A percentile compares a stretch with the other conserved stretches of the same genome.
phyloP scores from a whole-genome alignment of 106 monocot species.

The Platanthera guangdongensis region DNA sequence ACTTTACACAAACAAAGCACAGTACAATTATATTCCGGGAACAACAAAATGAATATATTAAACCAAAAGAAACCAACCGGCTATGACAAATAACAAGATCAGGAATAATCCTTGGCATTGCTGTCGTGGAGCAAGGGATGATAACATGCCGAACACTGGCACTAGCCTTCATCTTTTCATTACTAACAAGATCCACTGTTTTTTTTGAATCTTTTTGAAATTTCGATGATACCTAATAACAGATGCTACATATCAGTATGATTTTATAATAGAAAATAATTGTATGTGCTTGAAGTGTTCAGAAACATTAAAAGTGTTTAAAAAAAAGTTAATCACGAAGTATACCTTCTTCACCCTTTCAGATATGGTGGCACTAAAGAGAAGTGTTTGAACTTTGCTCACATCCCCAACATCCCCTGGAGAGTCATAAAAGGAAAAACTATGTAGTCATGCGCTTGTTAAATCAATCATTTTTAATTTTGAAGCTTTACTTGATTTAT shows the following conservation, averaged over 20 bases:
- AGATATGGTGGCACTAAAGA: conserved; percentile 91
- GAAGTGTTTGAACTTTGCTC: conserved; percentile 87
- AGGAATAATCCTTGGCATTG: conserved; percentile 71
- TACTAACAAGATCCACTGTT: conserved; percentile 85
- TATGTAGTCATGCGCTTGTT: no score
- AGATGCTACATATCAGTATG: not conserved
- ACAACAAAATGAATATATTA: not conserved
- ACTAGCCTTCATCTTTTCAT: conserved; percentile 92
- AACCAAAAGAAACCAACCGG: conserved; percentile 32
- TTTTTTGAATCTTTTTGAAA: conserved; percentile 74
- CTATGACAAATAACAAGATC: conserved; percentile 87
- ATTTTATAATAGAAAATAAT: not conserved
- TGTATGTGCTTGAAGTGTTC: no score
- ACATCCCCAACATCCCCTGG: conserved; percentile 79
- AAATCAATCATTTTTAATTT: no score
- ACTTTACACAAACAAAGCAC: conserved; percentile 22
- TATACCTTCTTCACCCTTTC: conserved; percentile 85
- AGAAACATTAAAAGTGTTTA: no score
- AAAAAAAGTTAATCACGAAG: no score
- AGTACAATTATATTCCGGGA: no score
- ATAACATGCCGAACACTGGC: conserved; percentile 78
- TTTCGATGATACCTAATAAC: conserved; percentile 40
- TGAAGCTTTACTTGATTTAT: no score
- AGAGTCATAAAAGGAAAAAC: not conserved
- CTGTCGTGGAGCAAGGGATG: conserved; percentile 70